Conservation (phyloP, 2,329 filamentous ascomycete species). For the Colletotrichum nymphaeae region DNA sequence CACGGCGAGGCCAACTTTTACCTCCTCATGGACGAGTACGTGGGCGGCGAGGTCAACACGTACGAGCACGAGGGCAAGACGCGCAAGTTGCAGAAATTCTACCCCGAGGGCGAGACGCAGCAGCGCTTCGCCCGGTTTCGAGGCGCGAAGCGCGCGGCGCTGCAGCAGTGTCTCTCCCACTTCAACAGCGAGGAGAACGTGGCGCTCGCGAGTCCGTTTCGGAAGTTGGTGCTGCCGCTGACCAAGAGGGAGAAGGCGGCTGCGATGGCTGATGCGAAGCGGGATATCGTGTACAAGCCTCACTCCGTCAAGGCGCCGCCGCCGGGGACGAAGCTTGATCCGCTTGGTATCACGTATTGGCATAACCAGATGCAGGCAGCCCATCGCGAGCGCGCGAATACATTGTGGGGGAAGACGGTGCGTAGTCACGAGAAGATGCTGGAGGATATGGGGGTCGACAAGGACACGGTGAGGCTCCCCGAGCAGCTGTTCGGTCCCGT, state of each 20-base stretch:
- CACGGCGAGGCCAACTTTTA: slow-evolving; percentile 34
- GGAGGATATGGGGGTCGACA: background rate
- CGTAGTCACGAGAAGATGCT: slow-evolving; percentile 36
- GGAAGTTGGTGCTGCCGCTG: slow-evolving; percentile 50
- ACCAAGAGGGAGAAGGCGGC: slow-evolving; percentile 36
- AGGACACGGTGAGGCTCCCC: slow-evolving; percentile 39
- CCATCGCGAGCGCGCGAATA: slow-evolving; percentile 38
- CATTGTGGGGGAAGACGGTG: slow-evolving; percentile 40
- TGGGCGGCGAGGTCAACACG: slow-evolving; percentile 35
- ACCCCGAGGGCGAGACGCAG: slow-evolving; percentile 39
- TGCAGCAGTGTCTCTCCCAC: slow-evolving; percentile 55
- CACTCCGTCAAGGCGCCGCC: slow-evolving; percentile 27
- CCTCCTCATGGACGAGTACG: slow-evolving; percentile 13
- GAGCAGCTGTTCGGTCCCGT: slow-evolving; percentile 46
- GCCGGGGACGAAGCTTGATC: slow-evolving; percentile 39
- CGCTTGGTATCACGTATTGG: slow-evolving; percentile 45
- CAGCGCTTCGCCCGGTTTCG: slow-evolving; percentile 49
- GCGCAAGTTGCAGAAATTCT: background rate
- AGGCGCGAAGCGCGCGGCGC: slow-evolving; percentile 56
- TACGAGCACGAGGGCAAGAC: slow-evolving; percentile 11
- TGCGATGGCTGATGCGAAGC: slow-evolving; percentile 21
- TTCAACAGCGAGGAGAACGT: slow-evolving; percentile 52
- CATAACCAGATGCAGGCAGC: slow-evolving; percentile 41
- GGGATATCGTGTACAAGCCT: slow-evolving; percentile 30
- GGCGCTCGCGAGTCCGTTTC: slow-evolving; percentile 48